phyloP scores from a whole-genome alignment of 495 filamentous ascomycete species.

The Thermothielavioides terrestris region DNA sequence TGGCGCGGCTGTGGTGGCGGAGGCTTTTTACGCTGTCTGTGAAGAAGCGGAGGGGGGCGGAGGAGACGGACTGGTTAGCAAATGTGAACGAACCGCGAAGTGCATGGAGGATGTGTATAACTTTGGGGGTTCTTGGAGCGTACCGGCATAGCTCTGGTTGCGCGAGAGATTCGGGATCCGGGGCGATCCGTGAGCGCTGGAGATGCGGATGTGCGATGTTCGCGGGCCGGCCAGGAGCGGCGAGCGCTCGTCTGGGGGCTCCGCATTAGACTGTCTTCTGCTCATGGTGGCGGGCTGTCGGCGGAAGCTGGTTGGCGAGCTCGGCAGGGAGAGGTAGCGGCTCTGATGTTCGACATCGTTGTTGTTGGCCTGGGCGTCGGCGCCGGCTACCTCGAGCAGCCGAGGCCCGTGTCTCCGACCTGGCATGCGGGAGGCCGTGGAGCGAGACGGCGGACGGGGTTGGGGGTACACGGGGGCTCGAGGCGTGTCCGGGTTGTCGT shows the following conservation, averaged over 20 bases:
- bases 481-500: not conserved
- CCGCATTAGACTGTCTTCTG: constrained; percentile 26
- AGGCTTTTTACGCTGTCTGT: constrained; percentile 40
- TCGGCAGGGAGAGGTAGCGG: constrained; percentile 24
- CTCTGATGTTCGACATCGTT: constrained; percentile 8
- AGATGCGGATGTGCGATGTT: constrained; percentile 34
- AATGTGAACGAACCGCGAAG: not conserved
- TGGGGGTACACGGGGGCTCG: not conserved
- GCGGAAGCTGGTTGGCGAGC: constrained; percentile 21
- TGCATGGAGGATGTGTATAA: not conserved
- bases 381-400: constrained; percentile 9
- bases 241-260: constrained; percentile 39
- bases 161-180: constrained; percentile 34
- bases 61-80: not conserved
- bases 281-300: constrained; percentile 15
- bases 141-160: constrained; percentile 42
- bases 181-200: constrained; percentile 31
- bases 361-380: not conserved
- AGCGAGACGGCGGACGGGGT: not conserved
- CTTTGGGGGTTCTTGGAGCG: constrained; percentile 2
- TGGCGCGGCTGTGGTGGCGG: constrained; percentile 58
- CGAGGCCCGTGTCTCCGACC: constrained; percentile 20
- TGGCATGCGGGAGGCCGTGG: constrained; percentile 9
- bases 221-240: constrained; percentile 35
- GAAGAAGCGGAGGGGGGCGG: not conserved